These are phyloP conservation scores for Didymella pomorum DNA, from an alignment of 2,329 filamentous ascomycete species.

Conservation along the genomic window DNA sequence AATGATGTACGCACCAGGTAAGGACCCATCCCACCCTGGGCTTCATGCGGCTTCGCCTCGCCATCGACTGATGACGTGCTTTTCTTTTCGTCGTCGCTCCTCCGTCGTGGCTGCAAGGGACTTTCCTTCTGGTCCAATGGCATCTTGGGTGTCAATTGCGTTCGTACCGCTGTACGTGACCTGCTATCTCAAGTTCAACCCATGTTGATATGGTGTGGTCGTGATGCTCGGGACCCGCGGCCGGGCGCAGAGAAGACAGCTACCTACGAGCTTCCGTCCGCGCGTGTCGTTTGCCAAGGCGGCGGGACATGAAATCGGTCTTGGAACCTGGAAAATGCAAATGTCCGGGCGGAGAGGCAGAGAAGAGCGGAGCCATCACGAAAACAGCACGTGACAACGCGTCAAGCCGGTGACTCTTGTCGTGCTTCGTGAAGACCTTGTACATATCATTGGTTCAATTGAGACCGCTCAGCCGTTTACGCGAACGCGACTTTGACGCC, in stretches of 20 bases:
- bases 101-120: neutral
- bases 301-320: neutral
- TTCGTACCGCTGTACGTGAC: neutral
- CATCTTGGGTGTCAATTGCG: neutral
- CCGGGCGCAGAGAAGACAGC: neutral
- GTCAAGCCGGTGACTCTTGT: neutral
- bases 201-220: neutral
- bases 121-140: neutral
- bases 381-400: conserved; percentile 2
- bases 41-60: neutral
- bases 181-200: neutral
- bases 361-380: neutral
- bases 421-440: neutral
- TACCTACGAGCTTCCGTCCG: conserved; percentile 4
- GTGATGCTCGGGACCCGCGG: neutral
- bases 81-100: neutral
- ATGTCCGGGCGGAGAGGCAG: neutral
- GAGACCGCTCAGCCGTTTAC: too few species aligned
- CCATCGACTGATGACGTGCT: neutral
- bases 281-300: conserved; percentile 5
- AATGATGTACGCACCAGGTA: neutral
- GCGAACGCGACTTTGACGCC: neutral
- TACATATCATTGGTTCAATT: neutral
- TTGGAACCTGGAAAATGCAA: neutral
- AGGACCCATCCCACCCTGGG: neutral